These are phyloP conservation scores for Chaetomidium leptoderma DNA, from an alignment of 495 filamentous ascomycete species.

Conservation along the genomic window DNA sequence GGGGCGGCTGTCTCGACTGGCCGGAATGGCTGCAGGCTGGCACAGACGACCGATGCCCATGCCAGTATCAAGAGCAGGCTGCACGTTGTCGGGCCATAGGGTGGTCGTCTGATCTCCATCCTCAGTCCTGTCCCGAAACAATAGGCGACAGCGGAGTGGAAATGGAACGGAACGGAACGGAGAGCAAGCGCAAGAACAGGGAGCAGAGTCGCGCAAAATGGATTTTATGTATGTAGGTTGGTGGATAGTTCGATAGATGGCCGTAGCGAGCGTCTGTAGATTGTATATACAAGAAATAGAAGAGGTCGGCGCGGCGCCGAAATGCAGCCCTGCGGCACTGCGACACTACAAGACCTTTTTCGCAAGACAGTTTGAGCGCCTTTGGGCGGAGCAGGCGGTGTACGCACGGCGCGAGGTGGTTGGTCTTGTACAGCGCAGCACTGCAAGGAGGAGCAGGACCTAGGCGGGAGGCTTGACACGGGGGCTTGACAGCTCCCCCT, in stretches of 20 bases:
- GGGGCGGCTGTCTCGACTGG: conserved; percentile 29
- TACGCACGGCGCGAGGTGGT: background rate
- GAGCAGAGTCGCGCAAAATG: too few relatives aligned
- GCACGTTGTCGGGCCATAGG: background rate
- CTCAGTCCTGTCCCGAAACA: background rate
- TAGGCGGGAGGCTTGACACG: conserved; percentile 3
- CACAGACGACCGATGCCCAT: conserved; percentile 18
- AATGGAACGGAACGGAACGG: too few relatives aligned
- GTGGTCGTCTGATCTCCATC: conserved; percentile 2
- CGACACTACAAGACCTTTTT: background rate
- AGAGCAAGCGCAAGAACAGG: background rate
- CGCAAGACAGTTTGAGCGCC: background rate
- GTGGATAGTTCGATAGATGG: background rate
- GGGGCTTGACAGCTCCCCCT: background rate
- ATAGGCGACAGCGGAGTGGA: too few relatives aligned
- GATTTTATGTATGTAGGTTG: background rate
- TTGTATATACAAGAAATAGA: conserved; percentile 5
- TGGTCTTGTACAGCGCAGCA: background rate
- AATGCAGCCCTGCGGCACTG: background rate
- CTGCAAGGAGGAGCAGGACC: too few relatives aligned
- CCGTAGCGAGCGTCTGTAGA: background rate
- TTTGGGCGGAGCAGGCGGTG: conserved; percentile 1
- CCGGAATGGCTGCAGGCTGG: conserved; percentile 27
- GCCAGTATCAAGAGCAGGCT: conserved; percentile 9
- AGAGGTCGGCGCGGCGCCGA: background rate